These are phyloP conservation scores for Fusarium musae DNA, from an alignment of 2,329 filamentous ascomycete genomes.

Conservation along the genomic window DNA sequence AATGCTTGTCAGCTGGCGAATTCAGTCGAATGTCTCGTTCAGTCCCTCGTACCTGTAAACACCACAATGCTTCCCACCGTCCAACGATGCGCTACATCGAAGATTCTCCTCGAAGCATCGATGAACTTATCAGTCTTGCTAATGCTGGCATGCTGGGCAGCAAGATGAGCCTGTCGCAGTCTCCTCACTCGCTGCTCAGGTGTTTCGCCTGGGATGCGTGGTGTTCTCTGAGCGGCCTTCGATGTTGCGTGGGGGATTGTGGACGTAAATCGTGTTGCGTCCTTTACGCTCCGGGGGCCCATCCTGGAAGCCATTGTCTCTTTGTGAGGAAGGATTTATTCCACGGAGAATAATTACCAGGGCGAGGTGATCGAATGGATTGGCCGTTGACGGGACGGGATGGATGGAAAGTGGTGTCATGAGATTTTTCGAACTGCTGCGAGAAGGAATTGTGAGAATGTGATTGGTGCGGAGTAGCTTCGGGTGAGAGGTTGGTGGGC, in stretches of 20 bases:
- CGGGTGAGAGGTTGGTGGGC: slow-evolving; percentile 44
- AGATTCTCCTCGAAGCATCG: slow-evolving; percentile 59
- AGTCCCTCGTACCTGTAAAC: slow-evolving; percentile 62
- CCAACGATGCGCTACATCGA: slow-evolving; percentile 67
- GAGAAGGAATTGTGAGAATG: slow-evolving; percentile 42
- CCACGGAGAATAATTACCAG: background rate
- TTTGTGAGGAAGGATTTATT: background rate
- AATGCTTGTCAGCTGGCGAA: slow-evolving; percentile 6
- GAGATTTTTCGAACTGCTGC: slow-evolving; percentile 51
- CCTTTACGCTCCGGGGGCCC: slow-evolving; percentile 75
- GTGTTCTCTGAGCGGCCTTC: slow-evolving; percentile 58
- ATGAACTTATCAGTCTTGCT: slow-evolving; percentile 64
- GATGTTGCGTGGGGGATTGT: slow-evolving; percentile 71
- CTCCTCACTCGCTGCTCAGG: slow-evolving; percentile 76
- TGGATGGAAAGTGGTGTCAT: slow-evolving; percentile 48
- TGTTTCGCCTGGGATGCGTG: slow-evolving; percentile 63
- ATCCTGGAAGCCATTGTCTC: slow-evolving; percentile 56
- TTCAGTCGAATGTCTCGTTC: background rate
- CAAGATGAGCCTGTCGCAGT: slow-evolving; percentile 73
- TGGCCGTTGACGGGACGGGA: slow-evolving; percentile 39
- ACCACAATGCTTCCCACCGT: slow-evolving; percentile 66
- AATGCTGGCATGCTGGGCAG: slow-evolving; percentile 69
- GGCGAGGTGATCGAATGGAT: background rate
- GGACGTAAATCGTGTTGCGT: slow-evolving; percentile 77
- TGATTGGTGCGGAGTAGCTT: slow-evolving; percentile 54